These are phyloP conservation scores for Populus ilicifolia DNA, from an alignment of 345 rosid species.

Conservation along the genomic window DNA sequence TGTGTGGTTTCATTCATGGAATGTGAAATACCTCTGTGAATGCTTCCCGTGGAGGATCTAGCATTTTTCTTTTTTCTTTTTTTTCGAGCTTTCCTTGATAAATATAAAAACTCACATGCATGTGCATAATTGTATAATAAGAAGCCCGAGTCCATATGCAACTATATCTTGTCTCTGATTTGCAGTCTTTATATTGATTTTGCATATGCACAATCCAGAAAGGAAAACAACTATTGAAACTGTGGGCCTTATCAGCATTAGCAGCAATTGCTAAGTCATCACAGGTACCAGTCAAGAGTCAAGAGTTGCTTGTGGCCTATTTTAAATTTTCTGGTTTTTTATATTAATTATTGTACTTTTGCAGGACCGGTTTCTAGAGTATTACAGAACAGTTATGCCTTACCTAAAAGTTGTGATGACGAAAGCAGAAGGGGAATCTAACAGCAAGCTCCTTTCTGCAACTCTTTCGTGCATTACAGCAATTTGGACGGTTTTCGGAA, in stretches of 20 bases:
- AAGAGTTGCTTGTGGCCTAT: neutral
- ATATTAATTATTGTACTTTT: neutral
- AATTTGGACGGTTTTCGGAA: slow-evolving; percentile 6
- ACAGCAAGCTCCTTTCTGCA: neutral
- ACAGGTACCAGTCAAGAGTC: neutral
- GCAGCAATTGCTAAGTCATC: slow-evolving; percentile 7
- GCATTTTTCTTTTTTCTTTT: no score
- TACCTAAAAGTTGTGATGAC: slow-evolving; percentile 24
- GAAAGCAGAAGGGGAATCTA: slow-evolving; percentile 12
- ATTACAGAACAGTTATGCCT: slow-evolving; percentile 33
- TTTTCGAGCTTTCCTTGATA: neutral
- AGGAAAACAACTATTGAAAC: neutral
- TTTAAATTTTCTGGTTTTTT: neutral
- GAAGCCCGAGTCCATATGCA: no score
- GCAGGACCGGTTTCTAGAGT: slow-evolving; percentile 16
- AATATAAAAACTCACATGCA: neutral
- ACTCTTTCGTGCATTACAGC: neutral
- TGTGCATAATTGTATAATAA: neutral
- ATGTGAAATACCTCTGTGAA: neutral
- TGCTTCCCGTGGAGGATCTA: no score
- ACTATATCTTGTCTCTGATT: no score
- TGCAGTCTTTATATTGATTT: neutral
- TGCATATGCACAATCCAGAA: neutral
- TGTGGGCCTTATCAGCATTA: neutral
- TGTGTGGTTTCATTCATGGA: neutral